phyloP scores from a whole-genome alignment of 495 filamentous ascomycete species.

The Aspergillus baeticus region DNA sequence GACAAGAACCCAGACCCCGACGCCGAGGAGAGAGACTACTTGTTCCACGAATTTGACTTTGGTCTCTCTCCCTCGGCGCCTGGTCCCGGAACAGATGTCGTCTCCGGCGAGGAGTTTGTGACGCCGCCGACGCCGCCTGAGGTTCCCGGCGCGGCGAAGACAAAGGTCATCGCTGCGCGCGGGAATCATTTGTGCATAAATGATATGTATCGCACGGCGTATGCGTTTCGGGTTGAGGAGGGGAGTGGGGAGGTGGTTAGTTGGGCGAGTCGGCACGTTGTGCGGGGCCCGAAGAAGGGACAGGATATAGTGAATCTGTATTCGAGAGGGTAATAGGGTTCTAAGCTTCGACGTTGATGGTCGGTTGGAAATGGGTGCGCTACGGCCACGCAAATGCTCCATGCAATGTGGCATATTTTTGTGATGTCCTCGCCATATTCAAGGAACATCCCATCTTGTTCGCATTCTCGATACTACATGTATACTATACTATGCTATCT shows the following conservation, averaged over 20 bases:
- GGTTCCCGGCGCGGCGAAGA: conserved; percentile 17
- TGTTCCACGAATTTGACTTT: conserved; percentile 48
- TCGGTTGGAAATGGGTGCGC: not conserved
- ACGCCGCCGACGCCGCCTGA: conserved; percentile 28
- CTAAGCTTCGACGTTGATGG: conserved; percentile 2
- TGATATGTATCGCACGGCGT: conserved; percentile 50
- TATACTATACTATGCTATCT: not conserved
- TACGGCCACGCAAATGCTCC: too few relatives aligned
- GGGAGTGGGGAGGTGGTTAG: conserved; percentile 40
- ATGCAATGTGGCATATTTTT: too few relatives aligned
- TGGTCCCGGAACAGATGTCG: not conserved
- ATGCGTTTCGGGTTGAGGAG: conserved; percentile 39
- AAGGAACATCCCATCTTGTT: too few relatives aligned
- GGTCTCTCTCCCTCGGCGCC: not conserved
- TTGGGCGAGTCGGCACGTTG: conserved; percentile 49
- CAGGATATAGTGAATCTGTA: conserved; percentile 49
- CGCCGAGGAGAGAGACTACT: conserved; percentile 43
- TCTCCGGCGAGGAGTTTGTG: conserved; percentile 19
- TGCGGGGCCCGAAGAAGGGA: conserved; percentile 46
- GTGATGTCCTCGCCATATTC: not conserved
- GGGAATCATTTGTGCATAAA: conserved; percentile 49
- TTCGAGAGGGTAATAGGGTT: not conserved
- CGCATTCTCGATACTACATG: too few relatives aligned
- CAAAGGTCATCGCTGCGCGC: conserved; percentile 32
- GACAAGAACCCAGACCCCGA: conserved; percentile 17